Evolutionary conservation across 2,329 filamentous ascomycete genomes (phyloP), one percentile per base, ranked within the genome.

Genomic region (Scolecobasidium constrictum): DNA sequence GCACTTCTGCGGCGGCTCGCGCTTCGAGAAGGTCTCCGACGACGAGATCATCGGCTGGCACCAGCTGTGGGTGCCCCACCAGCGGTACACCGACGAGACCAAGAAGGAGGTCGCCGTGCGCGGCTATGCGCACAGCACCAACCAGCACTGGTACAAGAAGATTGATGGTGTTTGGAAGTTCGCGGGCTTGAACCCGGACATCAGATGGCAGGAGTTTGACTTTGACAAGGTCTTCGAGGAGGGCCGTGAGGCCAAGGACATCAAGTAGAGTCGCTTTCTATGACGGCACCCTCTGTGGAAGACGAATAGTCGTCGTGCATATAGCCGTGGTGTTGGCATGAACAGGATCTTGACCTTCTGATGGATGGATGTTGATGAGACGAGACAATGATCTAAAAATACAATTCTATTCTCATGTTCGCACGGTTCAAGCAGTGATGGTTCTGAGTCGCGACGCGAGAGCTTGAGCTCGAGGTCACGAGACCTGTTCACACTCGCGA

Each of bases 111-210:
- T 76, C 17, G 57, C 58, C 2, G 61, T 69, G 50, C 72, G 74
- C 61, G 72, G 71, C n/a, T 72, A 76, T 49, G 71, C 69, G 4
- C 72, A 77, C 56, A 69, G 66, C 48, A 66, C 61, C 50, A 72
- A 71, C 52, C 66, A 58, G 46, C 67, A 73, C 50, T 71, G 66
- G 66, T 77, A 75, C 56, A 67, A 66, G 56, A 73, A 68, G 61
- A 63, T 75, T n/a, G 64, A 75, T 22, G 72, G 72, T 2, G 68
- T 66, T 48, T 75, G 72, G 72, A 75, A 75, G 59, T 75, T 75
- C 59, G 72, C 72, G 0, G 72, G 72, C 2, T 53, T 75, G 39
- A 59, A 60, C 53, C 72, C 72, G 7, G 67, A 72, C 41, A 72
- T 74, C 48, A 53, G 71, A 45, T 75, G 72, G 72, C 63, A 58